Base-by-base conservation (phyloP, 108 stramenopile species). In the Nitzschia sp. region DNA sequence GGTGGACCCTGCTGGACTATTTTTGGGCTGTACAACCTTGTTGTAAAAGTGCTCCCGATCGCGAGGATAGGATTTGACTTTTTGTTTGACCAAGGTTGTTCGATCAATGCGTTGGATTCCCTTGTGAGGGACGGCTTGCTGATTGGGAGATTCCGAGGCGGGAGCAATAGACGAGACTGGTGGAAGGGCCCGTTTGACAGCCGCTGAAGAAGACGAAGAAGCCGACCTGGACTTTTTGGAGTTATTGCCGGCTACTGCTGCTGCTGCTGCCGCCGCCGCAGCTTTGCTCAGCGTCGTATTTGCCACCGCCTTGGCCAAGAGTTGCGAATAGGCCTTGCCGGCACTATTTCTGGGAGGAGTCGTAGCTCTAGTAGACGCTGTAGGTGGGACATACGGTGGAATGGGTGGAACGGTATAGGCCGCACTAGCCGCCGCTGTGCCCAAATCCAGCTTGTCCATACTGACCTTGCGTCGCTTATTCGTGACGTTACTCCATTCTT, bases 41-140 rank as follows among this genome's bases (percentile, higher is more conserved):
- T 85, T 85, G 75, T 70, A 85, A 31, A 57, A 85, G 51, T 79
- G 81, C 23, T 29, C 48, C 24, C 81, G 54, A 55, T 64, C 61
- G 11, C 76, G 67, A 30, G 76, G 81, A 34, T 74, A 76, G 2
- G 68, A 49, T 51, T 77, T 77, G 36, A 77, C 81, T 47, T 74
- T 77, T 73, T 82, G 76, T 55, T 82, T 82, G 32, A 33, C 19
- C 4, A 72, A 58, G 19, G 59, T 57, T 1, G 60, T 53, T 17
- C 35, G 45, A 54, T 75, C 48, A 35, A 71, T 55, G n/a, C 36
- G 68, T 45, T 51, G 61, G 15, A 67, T 32, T 28, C 54, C 29
- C 17, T 65, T 55, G 24, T 13, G 54, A 15, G 60, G 28, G 26
- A 51, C 58, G 19, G 30, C 53, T 55, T 67, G 66, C 9, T 35